phyloP scores from a whole-genome alignment of 2,329 filamentous ascomycete species.

The Boeremia exigua region DNA sequence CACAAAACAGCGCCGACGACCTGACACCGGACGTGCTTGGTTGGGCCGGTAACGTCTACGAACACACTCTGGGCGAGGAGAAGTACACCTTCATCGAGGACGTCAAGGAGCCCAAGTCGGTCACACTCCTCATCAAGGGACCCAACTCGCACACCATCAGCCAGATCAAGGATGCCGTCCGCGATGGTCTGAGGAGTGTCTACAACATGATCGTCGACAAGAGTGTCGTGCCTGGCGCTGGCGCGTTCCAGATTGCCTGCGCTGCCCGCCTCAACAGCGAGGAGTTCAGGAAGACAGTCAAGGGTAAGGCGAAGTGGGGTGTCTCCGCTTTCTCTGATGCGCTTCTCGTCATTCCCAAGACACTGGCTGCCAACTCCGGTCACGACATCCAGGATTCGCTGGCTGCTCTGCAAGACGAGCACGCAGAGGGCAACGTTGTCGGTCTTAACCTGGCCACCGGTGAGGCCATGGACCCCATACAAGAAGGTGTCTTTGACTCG shows the following conservation, averaged over 20 bases:
- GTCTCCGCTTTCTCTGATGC: constrained; percentile 95
- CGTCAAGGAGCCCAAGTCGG: constrained; percentile 97
- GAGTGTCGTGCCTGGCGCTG: constrained; percentile 91
- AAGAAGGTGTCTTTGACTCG: constrained; percentile 93
- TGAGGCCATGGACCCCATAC: constrained; percentile 91
- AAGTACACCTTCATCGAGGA: constrained; percentile 99
- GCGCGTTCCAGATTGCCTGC: constrained; percentile 94
- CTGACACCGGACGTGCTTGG: constrained; percentile 85
- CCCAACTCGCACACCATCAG: constrained; percentile 96
- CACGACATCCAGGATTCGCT: constrained; percentile 96
- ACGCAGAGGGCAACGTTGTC: constrained; percentile 80
- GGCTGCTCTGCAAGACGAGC: constrained; percentile 84
- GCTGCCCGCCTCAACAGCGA: constrained; percentile 87
- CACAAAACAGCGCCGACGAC: constrained; percentile 97
- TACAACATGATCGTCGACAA: constrained; percentile 99
- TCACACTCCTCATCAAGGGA: constrained; percentile 96
- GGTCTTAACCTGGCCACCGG: constrained; percentile 87
- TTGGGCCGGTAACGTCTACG: constrained; percentile 96
- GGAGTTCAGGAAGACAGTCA: constrained; percentile 85
- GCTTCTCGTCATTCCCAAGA: constrained; percentile 95
- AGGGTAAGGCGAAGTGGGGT: constrained; percentile 97
- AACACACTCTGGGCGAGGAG: constrained; percentile 96
- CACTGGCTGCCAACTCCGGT: constrained; percentile 91
- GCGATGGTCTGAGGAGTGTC: constrained; percentile 91
- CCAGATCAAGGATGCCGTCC: constrained; percentile 94